These are phyloP conservation scores for Boletus rubescentipes DNA, from an alignment of 768 basidiomycete species.

Conservation along the genomic window DNA sequence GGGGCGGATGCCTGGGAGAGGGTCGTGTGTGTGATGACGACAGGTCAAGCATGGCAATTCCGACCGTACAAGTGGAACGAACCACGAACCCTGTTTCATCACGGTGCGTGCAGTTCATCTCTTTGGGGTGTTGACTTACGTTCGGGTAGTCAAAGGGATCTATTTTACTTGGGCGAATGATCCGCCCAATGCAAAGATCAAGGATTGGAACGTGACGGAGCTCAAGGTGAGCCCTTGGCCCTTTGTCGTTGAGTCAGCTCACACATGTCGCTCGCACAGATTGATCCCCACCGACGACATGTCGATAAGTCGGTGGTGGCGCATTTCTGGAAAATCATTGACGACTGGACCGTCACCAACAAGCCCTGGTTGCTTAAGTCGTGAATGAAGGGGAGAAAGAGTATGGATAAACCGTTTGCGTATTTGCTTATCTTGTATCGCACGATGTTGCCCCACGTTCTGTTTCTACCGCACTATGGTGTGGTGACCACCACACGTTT, in stretches of 20 bases:
- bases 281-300: slow-evolving; percentile 64
- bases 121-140: too few species aligned
- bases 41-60: slow-evolving; percentile 98
- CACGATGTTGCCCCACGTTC: not conserved
- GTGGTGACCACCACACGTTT: not conserved
- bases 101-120: slow-evolving; percentile 52
- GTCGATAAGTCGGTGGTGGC: slow-evolving; percentile 93
- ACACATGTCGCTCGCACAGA: too few species aligned
- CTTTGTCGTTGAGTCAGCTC: too few species aligned
- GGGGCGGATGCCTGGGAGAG: slow-evolving; percentile 93
- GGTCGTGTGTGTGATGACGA: slow-evolving; percentile 96
- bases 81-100: slow-evolving; percentile 87
- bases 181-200: too few species aligned
- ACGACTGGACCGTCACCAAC: slow-evolving; percentile 77
- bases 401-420: too few species aligned
- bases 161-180: slow-evolving; percentile 41
- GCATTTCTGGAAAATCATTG: slow-evolving; percentile 91
- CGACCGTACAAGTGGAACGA: slow-evolving; percentile 97
- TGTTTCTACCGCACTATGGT: not conserved
- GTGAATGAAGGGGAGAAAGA: slow-evolving; percentile 6
- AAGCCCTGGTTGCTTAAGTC: slow-evolving; percentile 70
- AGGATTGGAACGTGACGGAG: too few species aligned
- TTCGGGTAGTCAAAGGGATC: slow-evolving; percentile 78
- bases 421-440: not conserved
- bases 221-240: too few species aligned